phyloP scores from a whole-genome alignment of 2,329 filamentous ascomycete species.

The Calonectria pauciramosa region DNA sequence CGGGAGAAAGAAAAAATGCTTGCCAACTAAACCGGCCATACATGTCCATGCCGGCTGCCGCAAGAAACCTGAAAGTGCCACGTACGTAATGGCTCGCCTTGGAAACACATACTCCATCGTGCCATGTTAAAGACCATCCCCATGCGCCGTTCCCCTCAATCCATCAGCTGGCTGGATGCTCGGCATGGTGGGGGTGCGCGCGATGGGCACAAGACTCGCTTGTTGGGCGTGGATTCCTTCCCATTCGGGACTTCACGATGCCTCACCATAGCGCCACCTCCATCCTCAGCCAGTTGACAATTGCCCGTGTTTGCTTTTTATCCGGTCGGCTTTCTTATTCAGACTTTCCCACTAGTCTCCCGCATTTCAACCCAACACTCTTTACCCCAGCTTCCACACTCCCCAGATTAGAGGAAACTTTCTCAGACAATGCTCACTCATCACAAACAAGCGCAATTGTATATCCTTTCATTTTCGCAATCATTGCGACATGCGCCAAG shows the following conservation, averaged over 20 bases:
- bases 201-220: slow-evolving; percentile 26
- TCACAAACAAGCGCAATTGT: slow-evolving; percentile 10
- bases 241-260: slow-evolving; percentile 42
- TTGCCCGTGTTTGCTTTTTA: slow-evolving; percentile 28
- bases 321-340: slow-evolving; percentile 30
- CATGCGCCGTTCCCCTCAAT: slow-evolving; percentile 37
- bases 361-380: slow-evolving; percentile 18
- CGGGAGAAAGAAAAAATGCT: background rate
- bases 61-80: slow-evolving; percentile 26
- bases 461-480: slow-evolving; percentile 24
- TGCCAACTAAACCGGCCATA: background rate
- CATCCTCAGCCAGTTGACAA: slow-evolving; percentile 24
- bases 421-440: background rate
- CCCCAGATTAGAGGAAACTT: slow-evolving; percentile 30
- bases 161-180: slow-evolving; percentile 35
- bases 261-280: slow-evolving; percentile 36
- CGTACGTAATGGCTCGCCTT: slow-evolving; percentile 43
- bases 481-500: slow-evolving; percentile 18
- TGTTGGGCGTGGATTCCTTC: slow-evolving; percentile 33
- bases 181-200: slow-evolving; percentile 35
- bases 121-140: slow-evolving; percentile 36
- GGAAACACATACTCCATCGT: slow-evolving; percentile 37
- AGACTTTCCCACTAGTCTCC: slow-evolving; percentile 29
- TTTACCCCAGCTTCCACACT: slow-evolving; percentile 46
- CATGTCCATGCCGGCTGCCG: background rate